Evolutionary conservation across 73 alveolate genomes (phyloP).

Genomic region (Paramecium biaurelia): DNA sequence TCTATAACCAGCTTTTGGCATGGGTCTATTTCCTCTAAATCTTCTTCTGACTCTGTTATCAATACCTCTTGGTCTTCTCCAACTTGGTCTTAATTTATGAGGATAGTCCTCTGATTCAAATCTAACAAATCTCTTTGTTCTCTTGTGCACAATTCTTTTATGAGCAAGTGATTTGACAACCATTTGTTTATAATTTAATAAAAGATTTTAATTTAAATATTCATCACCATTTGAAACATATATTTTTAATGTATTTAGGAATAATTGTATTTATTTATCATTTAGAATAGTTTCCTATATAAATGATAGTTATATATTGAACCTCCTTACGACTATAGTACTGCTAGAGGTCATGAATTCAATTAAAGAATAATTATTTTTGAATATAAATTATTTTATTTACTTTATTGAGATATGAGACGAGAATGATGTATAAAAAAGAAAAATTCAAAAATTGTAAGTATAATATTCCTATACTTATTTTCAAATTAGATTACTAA

Average conservation of each 20-base stretch:
- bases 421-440: no score
- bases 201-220: slow-evolving; percentile 42
- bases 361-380: not conserved
- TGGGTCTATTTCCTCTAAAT: slow-evolving; percentile 93
- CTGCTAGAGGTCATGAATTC: no score
- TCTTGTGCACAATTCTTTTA: slow-evolving; percentile 55
- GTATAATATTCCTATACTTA: no score
- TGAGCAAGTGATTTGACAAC: slow-evolving; percentile 61
- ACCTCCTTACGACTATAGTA: not conserved
- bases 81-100: slow-evolving; percentile 71
- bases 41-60: slow-evolving; percentile 98
- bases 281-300: not conserved
- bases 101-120: slow-evolving; percentile 64
- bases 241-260: not conserved
- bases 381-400: no score
- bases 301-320: not conserved
- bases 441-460: no score
- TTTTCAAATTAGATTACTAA: no score
- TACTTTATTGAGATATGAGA: no score
- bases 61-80: slow-evolving; percentile 99
- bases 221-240: not conserved
- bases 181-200: slow-evolving; percentile 40
- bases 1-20: slow-evolving; percentile 96
- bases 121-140: slow-evolving; percentile 66
- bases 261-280: not conserved